phyloP scores from a whole-genome alignment of 2,329 filamentous ascomycete genomes.

The Nigrograna mackinnonii region DNA sequence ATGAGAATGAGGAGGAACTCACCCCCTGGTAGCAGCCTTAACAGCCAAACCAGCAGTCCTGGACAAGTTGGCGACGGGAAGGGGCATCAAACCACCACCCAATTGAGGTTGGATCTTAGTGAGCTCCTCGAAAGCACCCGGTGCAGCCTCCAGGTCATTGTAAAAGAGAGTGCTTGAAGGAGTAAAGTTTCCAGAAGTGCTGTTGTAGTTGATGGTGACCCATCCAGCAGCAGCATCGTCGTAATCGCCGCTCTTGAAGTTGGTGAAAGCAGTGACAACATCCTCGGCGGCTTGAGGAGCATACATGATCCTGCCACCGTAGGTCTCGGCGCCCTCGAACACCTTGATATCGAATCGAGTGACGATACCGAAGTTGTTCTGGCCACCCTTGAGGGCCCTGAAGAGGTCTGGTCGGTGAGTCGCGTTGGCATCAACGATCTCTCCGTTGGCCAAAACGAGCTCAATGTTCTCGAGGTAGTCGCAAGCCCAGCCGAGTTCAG shows the following conservation, averaged over 20 bases:
- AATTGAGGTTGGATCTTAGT: slow-evolving; percentile 16
- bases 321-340: slow-evolving; percentile 17
- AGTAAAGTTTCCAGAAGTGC: slow-evolving; percentile 14
- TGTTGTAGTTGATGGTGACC: slow-evolving; percentile 25
- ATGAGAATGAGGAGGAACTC: too few relatives aligned
- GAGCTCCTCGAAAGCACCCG: slow-evolving; percentile 17
- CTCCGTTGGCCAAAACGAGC: slow-evolving; percentile 24
- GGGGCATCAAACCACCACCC: slow-evolving; percentile 18
- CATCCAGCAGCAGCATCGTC: slow-evolving; percentile 28
- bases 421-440: slow-evolving; percentile 17
- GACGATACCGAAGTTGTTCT: slow-evolving; percentile 28
- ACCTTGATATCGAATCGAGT: slow-evolving; percentile 22
- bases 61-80: too few relatives aligned
- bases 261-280: slow-evolving; percentile 20
- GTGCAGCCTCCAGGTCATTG: slow-evolving; percentile 19
- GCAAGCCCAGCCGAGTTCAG: slow-evolving; percentile 27
- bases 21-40: too few relatives aligned
- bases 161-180: slow-evolving; percentile 25
- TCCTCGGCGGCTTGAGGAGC: slow-evolving; percentile 12
- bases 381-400: slow-evolving; percentile 34
- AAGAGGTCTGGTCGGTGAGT: slow-evolving; percentile 40
- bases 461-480: slow-evolving; percentile 37
- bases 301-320: slow-evolving; percentile 19
- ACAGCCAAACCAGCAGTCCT: too few relatives aligned
- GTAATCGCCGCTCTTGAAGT: slow-evolving; percentile 18